Evolutionary conservation across 2,329 filamentous ascomycete genomes (phyloP).

Genomic region (Trichoderma oligosporum): DNA sequence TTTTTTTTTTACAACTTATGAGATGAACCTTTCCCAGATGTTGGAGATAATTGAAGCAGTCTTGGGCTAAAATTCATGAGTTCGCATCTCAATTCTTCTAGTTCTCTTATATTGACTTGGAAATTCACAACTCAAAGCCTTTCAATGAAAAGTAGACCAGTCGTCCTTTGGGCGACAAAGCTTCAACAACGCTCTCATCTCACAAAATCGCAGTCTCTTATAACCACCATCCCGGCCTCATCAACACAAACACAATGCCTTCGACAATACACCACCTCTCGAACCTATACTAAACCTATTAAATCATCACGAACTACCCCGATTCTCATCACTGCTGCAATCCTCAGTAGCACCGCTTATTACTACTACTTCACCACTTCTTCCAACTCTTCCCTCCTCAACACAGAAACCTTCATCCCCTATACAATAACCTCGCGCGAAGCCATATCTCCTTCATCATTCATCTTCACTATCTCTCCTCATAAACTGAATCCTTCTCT

Average conservation of each 20-base stretch:
- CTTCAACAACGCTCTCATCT: not conserved
- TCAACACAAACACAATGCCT: not conserved
- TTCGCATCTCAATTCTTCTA: not conserved
- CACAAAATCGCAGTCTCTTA: not conserved
- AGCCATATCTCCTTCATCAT: conserved; percentile 61
- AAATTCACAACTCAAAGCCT: not conserved
- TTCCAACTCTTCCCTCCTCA: conserved; percentile 41
- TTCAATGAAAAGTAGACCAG: not conserved
- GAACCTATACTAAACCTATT: not conserved
- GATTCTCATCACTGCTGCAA: conserved; percentile 23
- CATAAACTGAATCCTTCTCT: conserved; percentile 28
- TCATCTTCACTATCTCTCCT: conserved; percentile 63
- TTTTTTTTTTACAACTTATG: not conserved
- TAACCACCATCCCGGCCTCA: not conserved
- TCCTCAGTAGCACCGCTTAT: conserved; percentile 28
- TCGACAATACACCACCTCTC: conserved; percentile 1
- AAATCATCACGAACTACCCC: conserved; percentile 26
- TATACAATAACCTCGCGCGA: conserved; percentile 62
- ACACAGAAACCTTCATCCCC: conserved; percentile 58
- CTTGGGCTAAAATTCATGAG: too few species aligned
- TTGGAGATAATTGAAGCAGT: not conserved
- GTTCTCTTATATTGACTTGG: not conserved
- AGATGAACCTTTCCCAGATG: not conserved
- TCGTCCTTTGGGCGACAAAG: not conserved
- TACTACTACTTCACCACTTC: conserved; percentile 30